These are phyloP conservation scores for Diaporthe citrichinensis DNA, from an alignment of 2,329 filamentous ascomycete genomes.

Conservation along the genomic window DNA sequence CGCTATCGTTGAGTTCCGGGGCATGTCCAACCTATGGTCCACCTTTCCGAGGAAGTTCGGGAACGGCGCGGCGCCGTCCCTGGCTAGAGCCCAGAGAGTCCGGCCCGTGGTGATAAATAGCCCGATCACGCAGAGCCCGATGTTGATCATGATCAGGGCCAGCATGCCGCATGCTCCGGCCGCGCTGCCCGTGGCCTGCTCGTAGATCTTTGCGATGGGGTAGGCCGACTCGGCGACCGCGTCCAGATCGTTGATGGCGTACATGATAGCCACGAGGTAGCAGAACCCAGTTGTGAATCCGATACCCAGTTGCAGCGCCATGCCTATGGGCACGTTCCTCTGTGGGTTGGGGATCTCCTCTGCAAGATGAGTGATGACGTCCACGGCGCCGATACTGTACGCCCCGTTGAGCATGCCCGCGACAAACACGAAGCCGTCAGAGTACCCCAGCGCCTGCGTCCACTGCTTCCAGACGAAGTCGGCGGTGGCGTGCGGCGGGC, in stretches of 20 bases:
- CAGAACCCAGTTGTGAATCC: constrained; percentile 67
- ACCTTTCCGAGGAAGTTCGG: constrained; percentile 50
- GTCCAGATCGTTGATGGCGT: constrained; percentile 70
- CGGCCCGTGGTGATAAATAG: constrained; percentile 56
- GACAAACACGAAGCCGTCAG: constrained; percentile 58
- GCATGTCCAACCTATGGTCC: constrained; percentile 51
- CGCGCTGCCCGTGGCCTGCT: constrained; percentile 66
- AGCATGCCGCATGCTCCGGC: constrained; percentile 66
- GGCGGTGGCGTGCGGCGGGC: constrained; percentile 50
- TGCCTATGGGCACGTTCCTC: constrained; percentile 67
- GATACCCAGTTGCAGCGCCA: constrained; percentile 64
- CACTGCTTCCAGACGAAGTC: constrained; percentile 58
- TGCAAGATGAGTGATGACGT: constrained; percentile 74
- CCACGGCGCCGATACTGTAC: constrained; percentile 76
- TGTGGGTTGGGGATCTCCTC: constrained; percentile 72
- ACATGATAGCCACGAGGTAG: constrained; percentile 69
- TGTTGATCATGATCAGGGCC: constrained; percentile 55
- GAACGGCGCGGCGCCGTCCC: constrained; percentile 56
- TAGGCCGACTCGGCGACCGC: constrained; percentile 65
- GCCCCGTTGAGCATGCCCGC: constrained; percentile 72
- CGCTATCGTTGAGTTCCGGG: constrained; percentile 63
- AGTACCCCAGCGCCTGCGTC: constrained; percentile 56
- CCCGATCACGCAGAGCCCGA: constrained; percentile 53
- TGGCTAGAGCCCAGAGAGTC: constrained; percentile 57
- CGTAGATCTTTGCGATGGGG: constrained; percentile 77